phyloP scores from a whole-genome alignment of 2,329 filamentous ascomycete species.

The Ceratocystis huliohia region DNA sequence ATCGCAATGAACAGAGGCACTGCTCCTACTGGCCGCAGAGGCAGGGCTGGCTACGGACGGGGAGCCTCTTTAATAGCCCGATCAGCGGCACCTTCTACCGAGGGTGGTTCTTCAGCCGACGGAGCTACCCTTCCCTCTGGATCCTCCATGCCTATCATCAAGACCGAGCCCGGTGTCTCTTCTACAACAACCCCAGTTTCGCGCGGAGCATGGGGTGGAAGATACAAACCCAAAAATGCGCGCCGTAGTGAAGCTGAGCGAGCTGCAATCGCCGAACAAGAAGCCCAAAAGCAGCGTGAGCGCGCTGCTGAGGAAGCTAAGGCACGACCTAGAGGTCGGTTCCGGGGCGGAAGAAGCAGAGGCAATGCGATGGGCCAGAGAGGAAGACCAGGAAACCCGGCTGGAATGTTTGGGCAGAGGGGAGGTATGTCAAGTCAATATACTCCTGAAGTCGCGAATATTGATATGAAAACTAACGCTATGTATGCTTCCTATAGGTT shows the following conservation, averaged over 20 bases:
- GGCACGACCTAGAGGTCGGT: slow-evolving; percentile 30
- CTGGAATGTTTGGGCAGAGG: slow-evolving; percentile 23
- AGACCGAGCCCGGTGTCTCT: slow-evolving; percentile 9
- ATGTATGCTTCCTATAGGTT: neutral
- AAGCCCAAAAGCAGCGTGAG: slow-evolving; percentile 33
- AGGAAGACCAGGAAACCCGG: slow-evolving; percentile 28
- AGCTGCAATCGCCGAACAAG: slow-evolving; percentile 35
- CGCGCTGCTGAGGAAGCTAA: slow-evolving; percentile 32
- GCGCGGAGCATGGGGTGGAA: slow-evolving; percentile 26
- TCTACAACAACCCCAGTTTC: slow-evolving; percentile 2
- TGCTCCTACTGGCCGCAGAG: slow-evolving; percentile 12
- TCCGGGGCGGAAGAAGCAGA: slow-evolving; percentile 33
- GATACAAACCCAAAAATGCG: slow-evolving; percentile 38
- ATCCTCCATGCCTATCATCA: slow-evolving; percentile 10
- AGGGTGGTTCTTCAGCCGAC: neutral
- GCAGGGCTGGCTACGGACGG: slow-evolving; percentile 15
- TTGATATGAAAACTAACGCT: neutral
- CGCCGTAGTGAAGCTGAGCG: slow-evolving; percentile 40
- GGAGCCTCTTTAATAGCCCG: slow-evolving; percentile 18
- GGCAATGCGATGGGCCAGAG: slow-evolving; percentile 35
- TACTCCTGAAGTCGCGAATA: neutral
- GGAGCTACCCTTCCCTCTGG: neutral
- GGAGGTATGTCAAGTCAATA: slow-evolving; percentile 24
- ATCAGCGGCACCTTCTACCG: slow-evolving; percentile 1
- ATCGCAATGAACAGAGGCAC: slow-evolving; percentile 13